Evolutionary conservation across 305 asterid genomes (phyloP).

Genomic region (Fraxinus ornus): DNA sequence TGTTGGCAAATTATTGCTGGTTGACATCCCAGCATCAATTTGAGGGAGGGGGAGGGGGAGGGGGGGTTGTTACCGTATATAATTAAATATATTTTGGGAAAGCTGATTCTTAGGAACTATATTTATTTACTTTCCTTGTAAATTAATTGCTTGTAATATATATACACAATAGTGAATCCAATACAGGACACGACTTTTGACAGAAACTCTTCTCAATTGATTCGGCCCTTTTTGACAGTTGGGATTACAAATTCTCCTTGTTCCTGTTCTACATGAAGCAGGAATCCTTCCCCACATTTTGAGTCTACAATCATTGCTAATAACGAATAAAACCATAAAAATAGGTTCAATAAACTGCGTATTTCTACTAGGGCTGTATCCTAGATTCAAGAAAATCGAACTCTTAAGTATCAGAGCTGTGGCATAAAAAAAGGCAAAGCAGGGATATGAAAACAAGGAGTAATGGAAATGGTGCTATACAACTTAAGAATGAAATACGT

Average conservation of each 20-base stretch:
- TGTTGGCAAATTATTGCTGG: not conserved
- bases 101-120: no score
- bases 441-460: not conserved
- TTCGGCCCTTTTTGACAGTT: no score
- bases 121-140: no score
- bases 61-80: no score
- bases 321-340: not conserved
- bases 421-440: constrained; percentile 12
- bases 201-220: no score
- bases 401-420: constrained; percentile 4
- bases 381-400: not conserved
- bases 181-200: no score
- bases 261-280: not conserved
- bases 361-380: not conserved
- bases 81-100: no score
- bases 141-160: no score
- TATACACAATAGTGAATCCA: no score
- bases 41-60: no score
- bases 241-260: not conserved
- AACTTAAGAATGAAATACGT: constrained; percentile 24
- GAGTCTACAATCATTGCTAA: not conserved
- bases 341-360: not conserved
- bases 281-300: not conserved
- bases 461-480: constrained; percentile 3
- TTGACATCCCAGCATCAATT: no score